Percentiles rank a stretch among this genome's conserved stretches.
Evolutionary conservation across 192 early-diverging fungal genomes (phyloP).

Genomic region (Paraglomus brasilianum): DNA sequence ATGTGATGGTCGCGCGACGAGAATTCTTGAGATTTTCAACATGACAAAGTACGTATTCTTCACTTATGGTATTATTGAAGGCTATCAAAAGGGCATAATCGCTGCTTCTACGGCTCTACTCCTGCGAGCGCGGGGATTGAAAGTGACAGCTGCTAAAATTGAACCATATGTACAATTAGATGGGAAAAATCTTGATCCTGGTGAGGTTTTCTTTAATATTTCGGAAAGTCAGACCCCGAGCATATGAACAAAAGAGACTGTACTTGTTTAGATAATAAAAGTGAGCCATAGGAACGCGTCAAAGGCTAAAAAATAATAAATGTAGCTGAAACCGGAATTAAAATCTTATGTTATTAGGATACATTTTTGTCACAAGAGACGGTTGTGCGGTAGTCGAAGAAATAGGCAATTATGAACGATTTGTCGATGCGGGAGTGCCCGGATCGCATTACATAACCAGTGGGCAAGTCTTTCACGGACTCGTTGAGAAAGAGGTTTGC

Average conservation of each 20-base stretch:
- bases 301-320: no score
- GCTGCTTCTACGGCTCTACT: neutral
- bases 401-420: slow-evolving; percentile 12
- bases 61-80: slow-evolving; percentile 8
- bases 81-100: slow-evolving; percentile 7
- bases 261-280: no score
- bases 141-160: slow-evolving; percentile 6
- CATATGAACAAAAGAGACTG: no score
- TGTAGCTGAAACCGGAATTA: no score
- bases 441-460: neutral
- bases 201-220: neutral
- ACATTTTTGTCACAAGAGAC: neutral
- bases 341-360: no score
- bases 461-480: slow-evolving; percentile 5
- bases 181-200: slow-evolving; percentile 1
- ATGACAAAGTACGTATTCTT: slow-evolving; percentile 20
- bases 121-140: neutral
- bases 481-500: slow-evolving; percentile 1
- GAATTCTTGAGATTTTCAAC: neutral
- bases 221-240: no score
- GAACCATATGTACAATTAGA: slow-evolving; percentile 5
- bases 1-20: no score
- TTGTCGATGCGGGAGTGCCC: neutral
- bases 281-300: no score
- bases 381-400: neutral